phyloP scores from a whole-genome alignment of 352 stramenopile genomes.

The Lagenidium giganteum region DNA sequence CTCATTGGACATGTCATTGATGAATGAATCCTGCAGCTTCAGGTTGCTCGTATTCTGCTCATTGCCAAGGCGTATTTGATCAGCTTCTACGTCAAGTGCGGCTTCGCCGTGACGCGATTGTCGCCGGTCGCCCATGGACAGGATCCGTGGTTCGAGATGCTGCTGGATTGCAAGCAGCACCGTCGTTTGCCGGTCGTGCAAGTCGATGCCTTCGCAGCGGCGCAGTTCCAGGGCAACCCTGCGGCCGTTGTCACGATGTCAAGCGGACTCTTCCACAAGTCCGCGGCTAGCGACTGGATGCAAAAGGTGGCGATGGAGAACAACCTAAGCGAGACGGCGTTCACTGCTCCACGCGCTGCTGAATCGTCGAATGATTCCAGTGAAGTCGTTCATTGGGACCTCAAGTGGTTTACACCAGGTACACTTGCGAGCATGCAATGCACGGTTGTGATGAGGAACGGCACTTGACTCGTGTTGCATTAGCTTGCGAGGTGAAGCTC shows the following conservation, averaged over 20 bases:
- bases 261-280: conserved; percentile 22
- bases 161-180: conserved; percentile 36
- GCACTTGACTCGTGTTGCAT: conserved; percentile 2
- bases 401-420: conserved; percentile 68
- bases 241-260: conserved; percentile 83
- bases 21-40: conserved; percentile 17
- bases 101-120: conserved; percentile 66
- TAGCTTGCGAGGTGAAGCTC: conserved; percentile 74
- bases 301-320: conserved; percentile 86
- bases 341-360: conserved; percentile 33
- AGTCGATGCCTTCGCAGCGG: conserved; percentile 67
- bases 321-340: conserved; percentile 92
- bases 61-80: conserved; percentile 83
- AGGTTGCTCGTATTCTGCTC: conserved; percentile 73
- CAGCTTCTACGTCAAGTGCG: conserved; percentile 78
- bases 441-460: conserved; percentile 7
- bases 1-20: background rate
- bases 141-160: conserved; percentile 81
- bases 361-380: background rate
- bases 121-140: conserved; percentile 76
- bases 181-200: conserved; percentile 29
- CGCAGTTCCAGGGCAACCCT: conserved; percentile 85
- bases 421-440: background rate
- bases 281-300: conserved; percentile 35
- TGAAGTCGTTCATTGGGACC: conserved; percentile 28